Evolutionary conservation across 1,139 yeast genomes (phyloP).

Genomic region (Lodderomyces oxycetoniae): DNA sequence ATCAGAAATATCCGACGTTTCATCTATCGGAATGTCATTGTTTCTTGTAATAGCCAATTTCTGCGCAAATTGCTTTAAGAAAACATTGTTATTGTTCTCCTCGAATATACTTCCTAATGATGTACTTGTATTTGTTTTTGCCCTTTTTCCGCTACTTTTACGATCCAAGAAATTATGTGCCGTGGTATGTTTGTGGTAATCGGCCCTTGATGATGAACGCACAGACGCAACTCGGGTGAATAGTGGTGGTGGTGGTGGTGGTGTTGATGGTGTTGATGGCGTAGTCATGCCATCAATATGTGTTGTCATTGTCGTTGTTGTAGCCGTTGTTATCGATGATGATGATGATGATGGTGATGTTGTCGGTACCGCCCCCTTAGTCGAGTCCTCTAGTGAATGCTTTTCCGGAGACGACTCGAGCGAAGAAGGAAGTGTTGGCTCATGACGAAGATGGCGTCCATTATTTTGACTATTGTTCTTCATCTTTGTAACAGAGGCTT

Average conservation of each 20-base stretch:
- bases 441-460: neutral
- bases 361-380: neutral
- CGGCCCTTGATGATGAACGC: constrained; percentile 31
- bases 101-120: constrained; percentile 5
- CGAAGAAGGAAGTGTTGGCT: neutral
- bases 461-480: constrained; percentile 9
- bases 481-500: constrained; percentile 12
- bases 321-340: too few relatives aligned
- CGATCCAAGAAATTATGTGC: constrained; percentile 22
- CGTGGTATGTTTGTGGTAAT: constrained; percentile 36
- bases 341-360: neutral
- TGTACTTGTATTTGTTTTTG: neutral
- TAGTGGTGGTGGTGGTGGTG: neutral
- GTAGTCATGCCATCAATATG: neutral
- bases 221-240: constrained; percentile 35
- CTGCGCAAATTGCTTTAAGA: constrained; percentile 14
- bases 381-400: neutral
- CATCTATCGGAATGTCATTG: neutral
- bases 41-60: constrained; percentile 4
- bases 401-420: neutral
- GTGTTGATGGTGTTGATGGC: too few relatives aligned
- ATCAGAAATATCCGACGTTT: neutral
- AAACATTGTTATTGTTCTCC: constrained; percentile 22
- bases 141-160: constrained; percentile 8
- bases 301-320: constrained; percentile 4